Conservation (phyloP, 805 yeast species). For the Kluyveromyces starmeri region DNA sequence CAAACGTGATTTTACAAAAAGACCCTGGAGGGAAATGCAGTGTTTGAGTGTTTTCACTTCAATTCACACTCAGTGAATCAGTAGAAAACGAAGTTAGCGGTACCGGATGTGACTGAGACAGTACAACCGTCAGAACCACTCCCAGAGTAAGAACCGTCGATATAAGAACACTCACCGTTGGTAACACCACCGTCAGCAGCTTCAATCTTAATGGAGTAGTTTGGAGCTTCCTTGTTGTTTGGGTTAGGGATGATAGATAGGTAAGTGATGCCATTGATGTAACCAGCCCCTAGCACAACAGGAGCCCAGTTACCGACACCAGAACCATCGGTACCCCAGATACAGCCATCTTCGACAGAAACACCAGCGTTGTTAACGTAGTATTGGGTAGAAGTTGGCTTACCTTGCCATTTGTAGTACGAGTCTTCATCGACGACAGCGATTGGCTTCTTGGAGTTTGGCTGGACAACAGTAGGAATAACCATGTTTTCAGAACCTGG, state of each 20-base stretch:
- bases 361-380: conserved; percentile 75
- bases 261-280: conserved; percentile 49
- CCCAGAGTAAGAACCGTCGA: conserved; percentile 65
- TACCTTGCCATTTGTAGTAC: conserved; percentile 57
- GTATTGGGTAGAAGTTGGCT: conserved; percentile 60
- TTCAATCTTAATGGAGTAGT: conserved; percentile 68
- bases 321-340: conserved; percentile 55
- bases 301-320: conserved; percentile 78
- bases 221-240: conserved; percentile 46
- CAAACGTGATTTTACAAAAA: no score
- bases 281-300: conserved; percentile 70
- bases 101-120: conserved; percentile 51
- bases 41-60: no score
- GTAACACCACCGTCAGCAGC: conserved; percentile 53
- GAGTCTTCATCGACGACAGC: conserved; percentile 52
- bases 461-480: conserved; percentile 55
- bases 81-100: conserved; percentile 53
- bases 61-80: no score
- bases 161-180: conserved; percentile 70
- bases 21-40: no score
- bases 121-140: conserved; percentile 72
- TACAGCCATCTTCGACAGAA: conserved; percentile 56
- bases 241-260: conserved; percentile 73
- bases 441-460: conserved; percentile 37
- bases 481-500: conserved; percentile 80